phyloP scores from a whole-genome alignment of 73 alveolate genomes.

The Tetrahymena elliotti region DNA sequence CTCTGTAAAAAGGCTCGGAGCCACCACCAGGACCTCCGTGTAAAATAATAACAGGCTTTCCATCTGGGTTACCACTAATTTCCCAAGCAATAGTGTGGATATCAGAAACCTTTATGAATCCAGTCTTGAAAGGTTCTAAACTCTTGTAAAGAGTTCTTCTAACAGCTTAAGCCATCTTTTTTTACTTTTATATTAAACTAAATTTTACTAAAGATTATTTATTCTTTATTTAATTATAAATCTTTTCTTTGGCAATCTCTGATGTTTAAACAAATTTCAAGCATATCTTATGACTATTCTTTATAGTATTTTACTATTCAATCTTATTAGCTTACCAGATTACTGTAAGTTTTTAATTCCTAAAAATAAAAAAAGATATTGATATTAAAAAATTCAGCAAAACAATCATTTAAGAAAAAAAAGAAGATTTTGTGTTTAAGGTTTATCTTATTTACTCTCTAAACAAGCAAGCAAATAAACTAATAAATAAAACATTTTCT shows the following conservation, averaged over 20 bases:
- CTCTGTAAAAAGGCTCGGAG: background rate
- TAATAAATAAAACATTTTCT: no score
- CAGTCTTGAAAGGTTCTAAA: background rate
- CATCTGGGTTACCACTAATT: slow-evolving; percentile 13
- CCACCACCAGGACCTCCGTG: slow-evolving; percentile 32
- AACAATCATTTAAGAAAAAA: no score
- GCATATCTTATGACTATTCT: background rate
- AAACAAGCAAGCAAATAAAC: no score
- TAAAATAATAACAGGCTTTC: slow-evolving; percentile 4
- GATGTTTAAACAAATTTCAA: background rate
- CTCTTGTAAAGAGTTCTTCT: background rate
- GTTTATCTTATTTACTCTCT: no score
- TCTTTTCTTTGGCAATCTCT: background rate
- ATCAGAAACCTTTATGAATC: background rate
- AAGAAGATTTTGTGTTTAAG: no score
- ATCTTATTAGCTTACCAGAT: background rate
- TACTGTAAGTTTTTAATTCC: no score
- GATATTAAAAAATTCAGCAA: no score
- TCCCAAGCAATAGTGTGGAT: slow-evolving; percentile 3
- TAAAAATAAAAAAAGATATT: no score
- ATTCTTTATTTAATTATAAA: no score
- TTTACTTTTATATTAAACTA: background rate
- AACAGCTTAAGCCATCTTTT: background rate
- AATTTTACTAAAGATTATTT: background rate
- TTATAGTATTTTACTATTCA: background rate